phyloP scores from a whole-genome alignment of 768 basidiomycete genomes.

The Kwoniella bestiolae region DNA sequence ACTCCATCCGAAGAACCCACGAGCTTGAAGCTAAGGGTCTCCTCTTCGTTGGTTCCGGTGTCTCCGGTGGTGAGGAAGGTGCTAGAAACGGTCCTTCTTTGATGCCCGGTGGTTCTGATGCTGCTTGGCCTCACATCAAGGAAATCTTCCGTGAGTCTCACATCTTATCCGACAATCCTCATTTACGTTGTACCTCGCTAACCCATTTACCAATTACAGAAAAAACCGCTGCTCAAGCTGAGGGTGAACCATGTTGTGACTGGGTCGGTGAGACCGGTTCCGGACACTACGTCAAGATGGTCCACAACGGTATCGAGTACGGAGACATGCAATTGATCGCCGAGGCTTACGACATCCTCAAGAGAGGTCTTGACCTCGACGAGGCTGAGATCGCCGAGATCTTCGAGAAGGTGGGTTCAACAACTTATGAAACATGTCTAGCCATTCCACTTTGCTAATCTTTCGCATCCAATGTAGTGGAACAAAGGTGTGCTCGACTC shows the following conservation, averaged over 20 bases:
- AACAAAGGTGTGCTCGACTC: slow-evolving; percentile 99
- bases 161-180: no score
- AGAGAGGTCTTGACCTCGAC: slow-evolving; percentile 80
- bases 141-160: slow-evolving; percentile 76
- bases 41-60: slow-evolving; percentile 97
- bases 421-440: no score
- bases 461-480: slow-evolving; percentile 57
- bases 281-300: slow-evolving; percentile 99
- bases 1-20: slow-evolving; percentile 89
- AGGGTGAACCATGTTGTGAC: slow-evolving; percentile 97
- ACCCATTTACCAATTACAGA: slow-evolving; percentile 56
- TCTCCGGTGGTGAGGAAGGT: slow-evolving; percentile 99
- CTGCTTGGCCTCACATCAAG: slow-evolving; percentile 96
- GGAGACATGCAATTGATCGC: slow-evolving; percentile 99
- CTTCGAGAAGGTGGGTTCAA: slow-evolving; percentile 66
- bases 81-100: slow-evolving; percentile 95
- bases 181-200: no score
- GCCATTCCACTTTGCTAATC: no score
- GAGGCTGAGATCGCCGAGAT: slow-evolving; percentile 93
- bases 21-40: slow-evolving; percentile 94
- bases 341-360: slow-evolving; percentile 96
- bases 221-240: slow-evolving; percentile 90
- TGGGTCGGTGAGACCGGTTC: slow-evolving; percentile 92
- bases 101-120: slow-evolving; percentile 95
- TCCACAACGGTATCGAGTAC: slow-evolving; percentile 98